Evolutionary conservation across 495 filamentous ascomycete species (phyloP), one percentile per base, ranked within the genome.

Genomic region (Zalerion maritima): DNA sequence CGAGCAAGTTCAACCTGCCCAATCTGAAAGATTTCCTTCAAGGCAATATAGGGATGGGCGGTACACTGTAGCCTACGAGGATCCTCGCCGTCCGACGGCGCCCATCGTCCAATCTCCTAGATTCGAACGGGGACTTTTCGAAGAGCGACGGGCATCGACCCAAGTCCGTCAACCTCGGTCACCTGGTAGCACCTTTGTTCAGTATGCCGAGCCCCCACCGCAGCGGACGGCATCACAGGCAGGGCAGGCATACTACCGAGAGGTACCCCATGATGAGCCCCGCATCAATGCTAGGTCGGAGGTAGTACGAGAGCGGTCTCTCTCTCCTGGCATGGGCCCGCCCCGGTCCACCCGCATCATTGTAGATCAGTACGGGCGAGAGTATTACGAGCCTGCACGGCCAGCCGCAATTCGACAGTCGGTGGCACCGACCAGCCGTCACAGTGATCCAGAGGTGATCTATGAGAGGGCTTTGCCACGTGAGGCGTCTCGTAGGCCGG

Each of bases 301-400:
- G 33, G 42, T 45, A 24, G 58, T 64, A 30, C 54, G 62, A 20
- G 76, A 74, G 26, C 69, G 72, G 26, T 71, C 68, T 9, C 57
- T 64, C 13, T 71, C 71, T 0, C 73, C 71, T 0, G 58, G 73
- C 13, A 37, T 57, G 26, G 55, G 64, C 20, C 70, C 67, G 15
- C 62, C 62, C 14, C 64, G 69, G 1, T 36, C 54, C n/a, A 37
- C 55, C 19, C 67, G 78, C 27, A 70, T 81, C 33, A 52, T 82
- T 24, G 54, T 84, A 26, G 78, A 83, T 46, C 66, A 75, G 31
- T 71, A 67, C 50, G 79, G 79, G 14, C 72, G 72, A 33, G 64
- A 79, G 42, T 86, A 75, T 40, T 54, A 76, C 26, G 77, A 79
- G 45, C 62, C 64, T 18, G 50, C 72, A 5, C 44, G 66, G 12